Evolutionary conservation across 2,329 filamentous ascomycete genomes (phyloP), one percentile per base, ranked within the genome.

Genomic region (Sporothrix pallida): DNA sequence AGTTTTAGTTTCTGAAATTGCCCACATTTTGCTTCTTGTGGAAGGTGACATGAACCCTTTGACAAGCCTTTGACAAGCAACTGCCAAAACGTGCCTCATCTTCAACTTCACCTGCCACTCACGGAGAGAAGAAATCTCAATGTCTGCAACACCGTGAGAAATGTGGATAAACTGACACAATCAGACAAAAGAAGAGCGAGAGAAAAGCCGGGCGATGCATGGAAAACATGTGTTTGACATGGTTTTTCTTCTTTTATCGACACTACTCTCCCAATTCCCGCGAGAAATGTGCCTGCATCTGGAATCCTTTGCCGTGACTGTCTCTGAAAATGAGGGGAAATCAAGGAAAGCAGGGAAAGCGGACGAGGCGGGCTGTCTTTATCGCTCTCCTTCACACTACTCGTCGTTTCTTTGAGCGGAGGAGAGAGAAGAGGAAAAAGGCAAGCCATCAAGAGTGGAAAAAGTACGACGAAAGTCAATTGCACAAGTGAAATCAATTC

Each of bases 141-240:
- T 67, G 37, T 7, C 15, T 20, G 20, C 20, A 10, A 46, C 46
- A n/a, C 5, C 37, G 26, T n/a, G 26, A 37, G 15, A 42, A 62
- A 62, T 17, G 10, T 37, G 31, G 58, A 48, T 23, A 44, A 26
- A 31, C 23, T 9, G 52, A 12, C 20, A 56, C 52, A 54, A 63
- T 10, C 15, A 65, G 62, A 48, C 52, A 54, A 63, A 17, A 15
- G 13, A 65, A 42, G 13, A 48, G 42, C 42, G 42, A 48, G 42
- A 67, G 20, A 26, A 67, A 48, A 50, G 20, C 63, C 42, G 42
- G 44, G 23, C 23, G n/a, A 58, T 13, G 68, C 71, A 62, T 62
- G 62, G 71, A 56, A 72, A 68, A 68, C 62, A 68, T 60, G 68
- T 72, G 71, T 50, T 37, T 56, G 50, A 68, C 71, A 72, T 58